Percentiles rank a stretch among this genome's conserved stretches.
Conservation (phyloP, 2,329 filamentous ascomycete genomes). For the Sordariomycetes sp. region DNA sequence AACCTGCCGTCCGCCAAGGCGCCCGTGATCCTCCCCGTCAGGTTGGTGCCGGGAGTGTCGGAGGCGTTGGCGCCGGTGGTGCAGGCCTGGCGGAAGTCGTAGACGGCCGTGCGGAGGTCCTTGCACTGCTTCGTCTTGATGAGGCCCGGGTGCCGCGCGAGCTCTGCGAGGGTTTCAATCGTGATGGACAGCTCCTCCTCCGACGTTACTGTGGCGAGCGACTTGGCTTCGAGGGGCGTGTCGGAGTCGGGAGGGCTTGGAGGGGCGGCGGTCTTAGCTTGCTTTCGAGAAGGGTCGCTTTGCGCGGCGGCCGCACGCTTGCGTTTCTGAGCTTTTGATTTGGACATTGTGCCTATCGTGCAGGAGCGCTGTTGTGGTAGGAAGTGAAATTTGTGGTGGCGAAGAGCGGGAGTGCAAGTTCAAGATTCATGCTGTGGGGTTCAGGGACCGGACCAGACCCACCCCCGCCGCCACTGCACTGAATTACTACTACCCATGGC, state of each 20-base stretch:
- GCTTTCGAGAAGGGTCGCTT: constrained; percentile 24
- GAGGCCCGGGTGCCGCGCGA: constrained; percentile 48
- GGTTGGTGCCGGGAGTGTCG: constrained; percentile 45
- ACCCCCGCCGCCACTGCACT: too few relatives aligned
- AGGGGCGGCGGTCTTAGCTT: constrained; percentile 24
- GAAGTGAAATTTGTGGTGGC: too few relatives aligned
- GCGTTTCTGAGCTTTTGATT: constrained; percentile 35
- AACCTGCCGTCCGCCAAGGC: constrained; percentile 58
- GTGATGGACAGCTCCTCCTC: constrained; percentile 59
- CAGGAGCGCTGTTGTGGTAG: background rate
- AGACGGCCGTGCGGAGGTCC: constrained; percentile 56
- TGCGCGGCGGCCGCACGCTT: constrained; percentile 27
- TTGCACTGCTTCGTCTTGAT: constrained; percentile 63
- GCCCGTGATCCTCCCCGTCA: constrained; percentile 57
- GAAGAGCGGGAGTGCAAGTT: too few relatives aligned
- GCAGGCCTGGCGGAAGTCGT: constrained; percentile 60
- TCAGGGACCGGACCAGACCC: too few relatives aligned
- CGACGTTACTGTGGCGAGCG: constrained; percentile 44
- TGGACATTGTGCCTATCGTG: constrained; percentile 27
- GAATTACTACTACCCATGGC: too few relatives aligned
- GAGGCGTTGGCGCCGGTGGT: constrained; percentile 43
- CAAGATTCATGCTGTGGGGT: too few relatives aligned
- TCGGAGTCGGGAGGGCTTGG: constrained; percentile 8
- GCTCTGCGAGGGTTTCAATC: constrained; percentile 51
- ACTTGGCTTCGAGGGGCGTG: constrained; percentile 32